phyloP scores from a whole-genome alignment of 768 basidiomycete species.

The Pulveroboletus sp. region DNA sequence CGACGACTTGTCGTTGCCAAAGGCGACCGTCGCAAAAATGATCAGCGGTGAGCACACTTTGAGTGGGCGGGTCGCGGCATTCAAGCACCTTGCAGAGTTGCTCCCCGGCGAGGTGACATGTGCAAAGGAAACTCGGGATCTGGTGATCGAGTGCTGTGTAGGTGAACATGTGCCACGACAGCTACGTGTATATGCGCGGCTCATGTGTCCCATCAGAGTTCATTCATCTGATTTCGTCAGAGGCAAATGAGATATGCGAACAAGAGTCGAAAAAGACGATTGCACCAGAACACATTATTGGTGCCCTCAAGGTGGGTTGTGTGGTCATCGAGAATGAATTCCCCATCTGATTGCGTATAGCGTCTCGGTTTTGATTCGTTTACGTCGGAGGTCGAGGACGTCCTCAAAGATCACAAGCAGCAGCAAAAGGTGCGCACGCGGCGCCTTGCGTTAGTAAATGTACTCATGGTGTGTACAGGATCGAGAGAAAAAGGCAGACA shows the following conservation, averaged over 20 bases:
- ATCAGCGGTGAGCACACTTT: conserved; percentile 63
- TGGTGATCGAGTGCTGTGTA: conserved; percentile 98
- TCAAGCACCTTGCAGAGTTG: conserved; percentile 56
- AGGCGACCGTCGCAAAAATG: conserved; percentile 97
- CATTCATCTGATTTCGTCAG: conserved; percentile 94
- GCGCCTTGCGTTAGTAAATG: background rate
- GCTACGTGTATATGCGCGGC: conserved; percentile 6
- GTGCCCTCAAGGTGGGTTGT: conserved; percentile 75
- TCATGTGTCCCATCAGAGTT: conserved; percentile 63
- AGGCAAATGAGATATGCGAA: conserved; percentile 98
- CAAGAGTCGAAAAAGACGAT: conserved; percentile 99
- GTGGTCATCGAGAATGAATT: background rate
- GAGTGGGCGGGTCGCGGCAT: conserved; percentile 4
- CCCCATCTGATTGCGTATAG: conserved; percentile 39
- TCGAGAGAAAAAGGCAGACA: conserved; percentile 89
- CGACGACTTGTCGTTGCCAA: conserved; percentile 92
- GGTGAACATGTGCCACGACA: conserved; percentile 59
- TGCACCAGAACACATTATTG: conserved; percentile 93
- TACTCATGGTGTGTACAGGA: conserved; percentile 47
- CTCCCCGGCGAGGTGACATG: conserved; percentile 85
- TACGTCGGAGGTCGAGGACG: conserved; percentile 86
- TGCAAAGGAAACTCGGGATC: conserved; percentile 94
- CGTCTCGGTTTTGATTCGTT: conserved; percentile 92
- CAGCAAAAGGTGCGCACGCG: conserved; percentile 75
- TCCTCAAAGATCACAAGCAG: conserved; percentile 94